Conservation (phyloP, 495 filamentous ascomycete species). For the Penicillium cinerascens region DNA sequence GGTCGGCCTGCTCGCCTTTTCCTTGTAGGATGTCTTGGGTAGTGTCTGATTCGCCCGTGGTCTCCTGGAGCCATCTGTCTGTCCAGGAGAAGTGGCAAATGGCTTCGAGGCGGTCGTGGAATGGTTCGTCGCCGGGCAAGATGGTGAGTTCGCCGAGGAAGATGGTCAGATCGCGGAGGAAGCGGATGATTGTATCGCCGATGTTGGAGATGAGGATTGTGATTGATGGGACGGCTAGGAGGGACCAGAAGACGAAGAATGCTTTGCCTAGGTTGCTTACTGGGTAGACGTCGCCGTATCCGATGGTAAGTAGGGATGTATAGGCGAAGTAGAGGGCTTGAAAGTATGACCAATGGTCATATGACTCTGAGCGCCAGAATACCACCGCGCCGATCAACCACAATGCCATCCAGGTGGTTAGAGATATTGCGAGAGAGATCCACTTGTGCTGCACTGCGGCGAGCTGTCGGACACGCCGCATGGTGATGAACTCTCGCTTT, state of each 20-base stretch:
- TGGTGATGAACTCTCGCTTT: constrained; percentile 70
- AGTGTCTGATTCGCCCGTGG: constrained; percentile 16
- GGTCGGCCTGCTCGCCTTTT: neutral
- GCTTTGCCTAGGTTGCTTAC: constrained; percentile 67
- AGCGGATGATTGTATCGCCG: constrained; percentile 60
- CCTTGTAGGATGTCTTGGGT: constrained; percentile 5
- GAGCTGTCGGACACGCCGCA: constrained; percentile 67
- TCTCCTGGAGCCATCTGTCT: constrained; percentile 24
- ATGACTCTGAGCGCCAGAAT: constrained; percentile 57
- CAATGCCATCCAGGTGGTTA: constrained; percentile 60
- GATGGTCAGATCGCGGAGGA: constrained; percentile 64
- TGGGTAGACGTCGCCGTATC: constrained; percentile 75
- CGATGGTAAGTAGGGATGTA: constrained; percentile 75
- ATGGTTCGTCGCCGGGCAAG: constrained; percentile 59
- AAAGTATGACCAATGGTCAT: constrained; percentile 75
- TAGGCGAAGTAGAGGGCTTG: constrained; percentile 77
- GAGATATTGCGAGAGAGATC: constrained; percentile 62
- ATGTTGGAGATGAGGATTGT: constrained; percentile 85
- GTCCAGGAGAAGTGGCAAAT: constrained; percentile 15
- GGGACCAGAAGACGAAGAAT: constrained; percentile 88
- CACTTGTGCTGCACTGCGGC: constrained; percentile 60
- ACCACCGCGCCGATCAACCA: constrained; percentile 78
- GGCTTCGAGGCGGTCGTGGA: constrained; percentile 18
- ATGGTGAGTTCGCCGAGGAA: constrained; percentile 71
- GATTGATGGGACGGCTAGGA: constrained; percentile 76